Conservation (phyloP, 495 filamentous ascomycete genomes). For the Neurospora cerealis region DNA sequence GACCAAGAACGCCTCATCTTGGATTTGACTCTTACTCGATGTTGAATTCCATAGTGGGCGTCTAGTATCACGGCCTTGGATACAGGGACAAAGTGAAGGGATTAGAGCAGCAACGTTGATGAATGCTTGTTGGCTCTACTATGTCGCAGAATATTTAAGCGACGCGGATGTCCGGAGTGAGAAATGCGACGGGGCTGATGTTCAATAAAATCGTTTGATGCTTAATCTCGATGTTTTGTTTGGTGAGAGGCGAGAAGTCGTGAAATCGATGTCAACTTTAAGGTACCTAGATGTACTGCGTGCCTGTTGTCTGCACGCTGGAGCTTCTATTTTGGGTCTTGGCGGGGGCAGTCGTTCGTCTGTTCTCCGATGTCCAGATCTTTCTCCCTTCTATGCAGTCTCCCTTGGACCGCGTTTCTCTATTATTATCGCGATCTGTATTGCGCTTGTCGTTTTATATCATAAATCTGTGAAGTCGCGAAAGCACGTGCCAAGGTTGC, state of each 20-base stretch:
- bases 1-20: not conserved
- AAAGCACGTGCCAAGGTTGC: not conserved
- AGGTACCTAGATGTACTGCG: not conserved
- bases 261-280: not conserved
- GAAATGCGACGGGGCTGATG: not conserved
- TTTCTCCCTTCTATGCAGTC: not conserved
- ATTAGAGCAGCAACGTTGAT: not conserved
- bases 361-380: not conserved
- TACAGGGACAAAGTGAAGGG: not conserved
- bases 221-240: not conserved
- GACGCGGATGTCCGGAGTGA: not conserved
- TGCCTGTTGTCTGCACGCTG: not conserved
- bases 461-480: not conserved
- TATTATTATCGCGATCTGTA: not conserved
- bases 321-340: not conserved
- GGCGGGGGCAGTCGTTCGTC: not conserved
- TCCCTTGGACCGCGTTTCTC: not conserved
- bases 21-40: conserved; percentile 48
- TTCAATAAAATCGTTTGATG: not conserved
- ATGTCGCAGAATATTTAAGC: not conserved
- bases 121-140: not conserved
- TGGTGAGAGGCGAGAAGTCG: not conserved
- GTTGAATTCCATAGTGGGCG: conserved; percentile 75
- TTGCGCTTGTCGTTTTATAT: not conserved
- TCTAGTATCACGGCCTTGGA: not conserved